phyloP scores from a whole-genome alignment of 768 basidiomycete genomes.

The Russula sp. region DNA sequence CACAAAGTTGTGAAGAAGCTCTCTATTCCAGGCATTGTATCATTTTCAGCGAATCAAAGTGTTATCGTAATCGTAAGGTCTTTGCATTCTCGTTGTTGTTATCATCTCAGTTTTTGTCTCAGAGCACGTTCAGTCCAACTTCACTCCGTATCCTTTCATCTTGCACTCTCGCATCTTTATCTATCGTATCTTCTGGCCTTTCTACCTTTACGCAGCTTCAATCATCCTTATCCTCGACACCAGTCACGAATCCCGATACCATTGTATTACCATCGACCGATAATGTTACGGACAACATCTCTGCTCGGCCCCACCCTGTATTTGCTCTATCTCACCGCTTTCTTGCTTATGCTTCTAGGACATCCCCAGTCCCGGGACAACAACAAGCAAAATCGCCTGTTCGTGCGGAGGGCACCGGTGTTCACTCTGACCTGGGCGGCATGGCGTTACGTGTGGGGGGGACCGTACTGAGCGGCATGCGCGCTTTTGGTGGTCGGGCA shows the following conservation, averaged over 20 bases:
- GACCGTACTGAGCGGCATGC: conserved; percentile 55
- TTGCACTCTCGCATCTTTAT: conserved; percentile 42
- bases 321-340: conserved; percentile 58
- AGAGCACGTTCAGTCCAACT: conserved; percentile 54
- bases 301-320: conserved; percentile 36
- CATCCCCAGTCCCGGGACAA: conserved; percentile 20
- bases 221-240: neutral
- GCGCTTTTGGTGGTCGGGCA: conserved; percentile 54
- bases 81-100: neutral
- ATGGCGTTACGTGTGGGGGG: conserved; percentile 55
- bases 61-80: conserved; percentile 53
- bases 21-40: conserved; percentile 34
- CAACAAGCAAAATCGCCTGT: conserved; percentile 18
- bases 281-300: conserved; percentile 1
- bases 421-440: conserved; percentile 43
- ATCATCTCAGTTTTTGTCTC: conserved; percentile 6
- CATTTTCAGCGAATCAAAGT: conserved; percentile 39
- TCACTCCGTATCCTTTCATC: conserved; percentile 52
- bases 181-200: conserved; percentile 43
- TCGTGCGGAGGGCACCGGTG: conserved; percentile 21
- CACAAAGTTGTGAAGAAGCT: conserved; percentile 47
- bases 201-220: conserved; percentile 36
- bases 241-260: conserved; percentile 29
- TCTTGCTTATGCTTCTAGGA: conserved; percentile 48
- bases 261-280: conserved; percentile 34